Base-by-base conservation (phyloP, 2,329 filamentous ascomycete species). In the Torrubiella hemipterigena region DNA sequence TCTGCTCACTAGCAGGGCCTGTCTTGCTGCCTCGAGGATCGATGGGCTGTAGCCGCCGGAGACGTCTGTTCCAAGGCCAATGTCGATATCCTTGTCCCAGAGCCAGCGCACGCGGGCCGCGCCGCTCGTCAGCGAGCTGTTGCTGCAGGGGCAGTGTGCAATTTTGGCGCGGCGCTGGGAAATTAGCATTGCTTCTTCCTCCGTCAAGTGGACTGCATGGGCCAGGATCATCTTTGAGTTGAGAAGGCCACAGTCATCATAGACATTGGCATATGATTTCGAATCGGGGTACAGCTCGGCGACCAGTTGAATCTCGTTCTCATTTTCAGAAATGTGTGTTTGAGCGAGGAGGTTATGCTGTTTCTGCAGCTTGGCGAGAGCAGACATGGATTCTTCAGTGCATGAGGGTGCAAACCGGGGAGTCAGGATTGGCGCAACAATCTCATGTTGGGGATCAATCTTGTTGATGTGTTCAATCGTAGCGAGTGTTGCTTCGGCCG, bases 41-140 rank as follows among this genome's bases (percentile, higher is more conserved):
- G 75, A 83, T 0, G 83, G 69, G 33, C 76, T 82, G 51, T 89
- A 95, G 0, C 91, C 91, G 3, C 89, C 91, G 44, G 75, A 82
- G 35, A 96, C 76, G 52, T 98, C 91, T 0, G 89, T 96, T 0
- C 91, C 91, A 0, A 98, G 59, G 0, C 91, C 89, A 6, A 95
- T 76, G 0, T 72, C 74, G 27, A 96, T 67, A 0, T 83, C 85
- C 31, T 69, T 67, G 15, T 85, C 69, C 31, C 94, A 64, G 43
- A 94, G 52, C 55, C 70, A 70, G 13, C 89, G 67, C 3, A 98
- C 78, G 4, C 73, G 74, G 7, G 83, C 82, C 29, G 77, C 69
- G 0, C 91, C 91, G 18, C 76, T 84, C 2, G 83, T 83, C 29
- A 98, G 65, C 1, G 82, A 76, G 6, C 75, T 78, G 55, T 98